Evolutionary conservation across 768 basidiomycete species (phyloP).

Genomic region (Lactarius evosmus): DNA sequence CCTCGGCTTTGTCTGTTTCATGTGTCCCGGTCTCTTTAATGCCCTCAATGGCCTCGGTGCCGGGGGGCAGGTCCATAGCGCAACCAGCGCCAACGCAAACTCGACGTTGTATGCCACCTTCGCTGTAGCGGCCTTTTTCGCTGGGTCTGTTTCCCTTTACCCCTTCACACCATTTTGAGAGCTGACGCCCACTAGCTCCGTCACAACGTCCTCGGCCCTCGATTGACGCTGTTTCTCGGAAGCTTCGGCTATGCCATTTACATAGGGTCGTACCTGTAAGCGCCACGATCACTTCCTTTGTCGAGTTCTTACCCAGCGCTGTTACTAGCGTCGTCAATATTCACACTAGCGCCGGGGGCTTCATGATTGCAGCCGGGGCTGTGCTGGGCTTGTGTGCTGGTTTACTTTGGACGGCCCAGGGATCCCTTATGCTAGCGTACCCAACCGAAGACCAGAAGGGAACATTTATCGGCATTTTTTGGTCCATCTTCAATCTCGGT

Average conservation of each 20-base stretch:
- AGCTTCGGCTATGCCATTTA: conserved; percentile 74
- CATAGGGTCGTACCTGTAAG: conserved; percentile 70
- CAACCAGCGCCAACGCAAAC: conserved; percentile 67
- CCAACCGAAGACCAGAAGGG: conserved; percentile 80
- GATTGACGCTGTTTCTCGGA: conserved; percentile 69
- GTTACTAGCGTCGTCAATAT: conserved; percentile 61
- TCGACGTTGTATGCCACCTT: conserved; percentile 65
- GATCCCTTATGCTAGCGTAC: conserved; percentile 81
- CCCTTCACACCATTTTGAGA: neutral
- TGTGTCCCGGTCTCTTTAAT: conserved; percentile 68
- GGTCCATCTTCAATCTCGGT: conserved; percentile 81
- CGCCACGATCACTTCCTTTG: neutral
- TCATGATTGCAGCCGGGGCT: conserved; percentile 70
- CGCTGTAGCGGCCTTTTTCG: conserved; percentile 59
- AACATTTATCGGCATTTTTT: conserved; percentile 73
- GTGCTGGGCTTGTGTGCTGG: conserved; percentile 70
- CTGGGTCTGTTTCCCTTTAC: conserved; percentile 51
- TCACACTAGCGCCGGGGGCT: conserved; percentile 54
- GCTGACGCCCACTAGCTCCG: conserved; percentile 44
- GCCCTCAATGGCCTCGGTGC: conserved; percentile 76
- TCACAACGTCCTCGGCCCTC: conserved; percentile 79
- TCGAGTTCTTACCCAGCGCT: neutral
- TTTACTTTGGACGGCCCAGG: conserved; percentile 80
- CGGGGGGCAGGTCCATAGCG: conserved; percentile 67
- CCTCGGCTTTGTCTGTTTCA: conserved; percentile 66